Base-by-base conservation (phyloP, 2,329 filamentous ascomycete species). In the Didymella sp. region DNA sequence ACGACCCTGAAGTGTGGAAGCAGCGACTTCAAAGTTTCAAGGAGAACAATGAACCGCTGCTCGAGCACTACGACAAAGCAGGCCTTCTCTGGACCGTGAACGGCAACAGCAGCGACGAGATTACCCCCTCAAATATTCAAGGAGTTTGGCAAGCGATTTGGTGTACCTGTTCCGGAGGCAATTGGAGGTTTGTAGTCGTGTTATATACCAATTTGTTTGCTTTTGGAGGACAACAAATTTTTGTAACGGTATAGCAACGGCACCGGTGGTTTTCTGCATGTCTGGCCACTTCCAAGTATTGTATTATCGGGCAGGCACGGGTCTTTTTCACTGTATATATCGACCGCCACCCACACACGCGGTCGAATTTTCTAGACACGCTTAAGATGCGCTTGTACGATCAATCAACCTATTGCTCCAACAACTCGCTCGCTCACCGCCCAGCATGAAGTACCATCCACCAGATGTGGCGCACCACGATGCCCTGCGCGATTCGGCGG, bases 41-140 rank as follows among this genome's bases (percentile, higher is more conserved):
- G 68, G 91, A 97, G 76, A 94, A 89, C 4, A 96, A 90, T 75
- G 84, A 87, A 75, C 90, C 91, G 15, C 79, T 99, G 41, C 81
- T 99, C 17, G 90, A 96, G 66, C 91, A 97, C 77, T 99, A 99
- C 72, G 89, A 91, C 46, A 84, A 85, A 62, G 89, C 89, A 73
- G 92, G 91, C 9, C 88, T 96, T 12, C 79, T 99, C 33, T 92
- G 90, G 85, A 91, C 91, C 60, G 92, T 97, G 4, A 83, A 91
- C 66, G 95, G 95, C 21, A 86, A 93, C 77, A 94, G 87, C 75
- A 96, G 92, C 72, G 91, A 99, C 72, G 95, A 98, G 79, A 99
- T 99, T 67, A 93, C 85, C 51, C 51, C 95, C 95, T n/a, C 88
- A 92, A 80, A 81, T 99, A 25, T 90, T 92, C 71, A 78, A 81